Conservation (phyloP, 805 yeast genomes). For the Saccharomyces mikatae region DNA sequence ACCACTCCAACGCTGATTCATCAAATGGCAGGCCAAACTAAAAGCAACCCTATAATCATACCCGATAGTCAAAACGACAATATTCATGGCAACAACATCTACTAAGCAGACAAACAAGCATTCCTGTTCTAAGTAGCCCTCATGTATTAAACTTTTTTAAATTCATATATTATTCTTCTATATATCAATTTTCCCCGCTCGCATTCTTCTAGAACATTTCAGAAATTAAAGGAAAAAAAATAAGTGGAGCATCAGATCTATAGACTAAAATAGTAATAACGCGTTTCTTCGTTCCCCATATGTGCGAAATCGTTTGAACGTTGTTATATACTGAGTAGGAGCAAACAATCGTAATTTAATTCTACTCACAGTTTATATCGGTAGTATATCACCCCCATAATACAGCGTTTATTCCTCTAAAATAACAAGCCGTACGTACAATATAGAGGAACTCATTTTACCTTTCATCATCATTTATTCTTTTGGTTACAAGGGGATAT, state of each 20-base stretch:
- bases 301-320: neutral
- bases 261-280: neutral
- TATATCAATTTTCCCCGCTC: neutral
- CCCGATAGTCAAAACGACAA: neutral
- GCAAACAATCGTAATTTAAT: neutral
- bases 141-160: neutral
- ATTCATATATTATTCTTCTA: neutral
- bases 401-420: neutral
- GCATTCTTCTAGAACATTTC: constrained; percentile 3
- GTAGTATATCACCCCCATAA: neutral
- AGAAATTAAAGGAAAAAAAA: constrained; percentile 1
- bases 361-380: neutral
- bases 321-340: neutral
- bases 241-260: constrained; percentile 4
- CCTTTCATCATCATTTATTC: neutral
- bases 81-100: neutral
- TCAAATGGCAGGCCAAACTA: neutral
- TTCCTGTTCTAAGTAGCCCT: neutral
- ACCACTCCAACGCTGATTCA: neutral
- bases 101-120: neutral
- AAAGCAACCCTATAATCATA: neutral
- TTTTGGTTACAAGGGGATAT: neutral
- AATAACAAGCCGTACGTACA: neutral
- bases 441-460: neutral
- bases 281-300: neutral